Percentiles rank a stretch among this genome's conserved stretches.
These are phyloP conservation scores for Blepharisma undulans DNA, from an alignment of 169 alveolate species.

Conservation along the genomic window DNA sequence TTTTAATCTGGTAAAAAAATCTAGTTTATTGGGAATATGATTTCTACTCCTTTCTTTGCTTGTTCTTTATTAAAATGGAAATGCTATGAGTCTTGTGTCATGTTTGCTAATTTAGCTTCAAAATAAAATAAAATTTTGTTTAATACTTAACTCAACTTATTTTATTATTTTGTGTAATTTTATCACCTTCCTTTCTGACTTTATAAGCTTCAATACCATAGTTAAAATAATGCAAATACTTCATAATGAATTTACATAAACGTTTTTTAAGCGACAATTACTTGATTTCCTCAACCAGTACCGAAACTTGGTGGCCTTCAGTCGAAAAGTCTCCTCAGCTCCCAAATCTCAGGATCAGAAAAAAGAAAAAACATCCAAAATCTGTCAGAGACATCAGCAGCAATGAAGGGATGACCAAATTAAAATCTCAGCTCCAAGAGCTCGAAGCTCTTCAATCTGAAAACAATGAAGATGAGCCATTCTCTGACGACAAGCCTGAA, in stretches of 20 bases:
- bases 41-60: no score
- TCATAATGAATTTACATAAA: not conserved
- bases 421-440: not conserved
- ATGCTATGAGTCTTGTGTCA: no score
- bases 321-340: not conserved
- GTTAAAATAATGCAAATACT: not conserved
- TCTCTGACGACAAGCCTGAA: not conserved
- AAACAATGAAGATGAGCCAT: not conserved
- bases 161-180: no score
- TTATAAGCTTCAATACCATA: not conserved
- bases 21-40: no score
- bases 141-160: not conserved
- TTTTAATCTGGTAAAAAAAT: no score
- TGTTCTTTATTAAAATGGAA: no score
- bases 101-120: no score
- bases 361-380: not conserved
- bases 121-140: no score
- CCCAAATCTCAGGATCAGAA: not conserved
- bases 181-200: not conserved
- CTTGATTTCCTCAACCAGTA: not conserved
- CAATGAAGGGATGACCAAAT: not conserved
- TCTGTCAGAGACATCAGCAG: not conserved
- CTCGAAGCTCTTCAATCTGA: not conserved
- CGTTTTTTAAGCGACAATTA: not conserved
- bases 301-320: not conserved